phyloP scores from a whole-genome alignment of 1,284 basidiomycete species.

The Malassezia sp. region DNA sequence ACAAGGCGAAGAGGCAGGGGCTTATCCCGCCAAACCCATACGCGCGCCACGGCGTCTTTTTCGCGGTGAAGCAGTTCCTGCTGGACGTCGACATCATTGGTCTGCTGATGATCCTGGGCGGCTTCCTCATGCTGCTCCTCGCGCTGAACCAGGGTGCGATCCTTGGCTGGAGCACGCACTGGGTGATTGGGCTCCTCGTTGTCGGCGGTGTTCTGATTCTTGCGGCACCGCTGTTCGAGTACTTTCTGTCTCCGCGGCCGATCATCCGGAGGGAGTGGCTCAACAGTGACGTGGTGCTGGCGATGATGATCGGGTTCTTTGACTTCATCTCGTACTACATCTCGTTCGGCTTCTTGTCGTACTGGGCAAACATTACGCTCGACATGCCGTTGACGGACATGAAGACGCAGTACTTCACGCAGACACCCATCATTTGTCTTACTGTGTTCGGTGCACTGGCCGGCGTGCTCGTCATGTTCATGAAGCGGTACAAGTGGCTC shows the following conservation, averaged over 20 bases:
- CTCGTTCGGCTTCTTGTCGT: slow-evolving; percentile 15
- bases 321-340: slow-evolving; percentile 42
- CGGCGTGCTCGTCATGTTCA: slow-evolving; percentile 31
- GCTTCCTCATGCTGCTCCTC: slow-evolving; percentile 38
- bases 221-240: slow-evolving; percentile 27
- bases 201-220: slow-evolving; percentile 32
- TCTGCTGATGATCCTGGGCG: slow-evolving; percentile 36
- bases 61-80: slow-evolving; percentile 17
- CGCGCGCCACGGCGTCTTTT: slow-evolving; percentile 7
- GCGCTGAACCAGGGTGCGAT: slow-evolving; percentile 24
- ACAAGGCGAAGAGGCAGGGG: slow-evolving; percentile 23
- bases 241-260: slow-evolving; percentile 27
- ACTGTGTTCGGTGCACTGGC: slow-evolving; percentile 40
- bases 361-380: slow-evolving; percentile 1
- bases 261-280: slow-evolving; percentile 35
- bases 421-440: slow-evolving; percentile 31
- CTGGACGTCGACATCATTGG: slow-evolving; percentile 36
- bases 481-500: slow-evolving; percentile 40
- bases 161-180: slow-evolving; percentile 26
- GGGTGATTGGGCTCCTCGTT: slow-evolving; percentile 42
- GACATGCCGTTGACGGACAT: neutral
- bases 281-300: slow-evolving; percentile 39
- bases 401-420: slow-evolving; percentile 34
- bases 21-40: slow-evolving; percentile 35
- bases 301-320: slow-evolving; percentile 38